These are phyloP conservation scores for Pleurozium schreberi DNA, from an alignment of 225 moss, liverwort and hornwort genomes.

Conservation along the genomic window DNA sequence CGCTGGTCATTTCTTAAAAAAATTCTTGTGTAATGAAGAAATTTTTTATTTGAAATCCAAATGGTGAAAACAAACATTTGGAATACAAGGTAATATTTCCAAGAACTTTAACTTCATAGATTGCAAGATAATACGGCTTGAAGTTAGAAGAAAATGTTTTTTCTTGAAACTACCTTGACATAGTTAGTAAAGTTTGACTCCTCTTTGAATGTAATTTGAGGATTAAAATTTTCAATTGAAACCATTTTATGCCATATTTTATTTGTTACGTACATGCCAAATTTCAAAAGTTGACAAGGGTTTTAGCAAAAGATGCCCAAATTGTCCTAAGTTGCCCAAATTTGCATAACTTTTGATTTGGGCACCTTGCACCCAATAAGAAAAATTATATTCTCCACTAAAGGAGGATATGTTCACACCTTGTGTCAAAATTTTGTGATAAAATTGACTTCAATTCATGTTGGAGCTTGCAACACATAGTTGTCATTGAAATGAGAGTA, in stretches of 20 bases:
- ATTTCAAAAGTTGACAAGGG: too few species aligned
- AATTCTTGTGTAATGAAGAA: too few species aligned
- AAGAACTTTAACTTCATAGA: neutral
- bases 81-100: neutral
- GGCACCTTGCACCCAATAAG: fast-evolving
- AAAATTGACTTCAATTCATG: neutral
- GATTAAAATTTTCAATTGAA: too few species aligned
- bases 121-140: neutral
- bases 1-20: too few species aligned
- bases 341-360: neutral
- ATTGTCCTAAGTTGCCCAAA: too few species aligned
- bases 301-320: too few species aligned
- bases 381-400: neutral
- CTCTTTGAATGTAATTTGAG: neutral
- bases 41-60: too few species aligned
- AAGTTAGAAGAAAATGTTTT: neutral
- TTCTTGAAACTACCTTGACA: fast-evolving
- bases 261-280: neutral
- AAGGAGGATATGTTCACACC: neutral
- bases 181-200: neutral
- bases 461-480: too few species aligned
- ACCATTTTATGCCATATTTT: neutral
- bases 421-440: neutral
- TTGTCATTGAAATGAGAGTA: too few species aligned
- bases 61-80: too few species aligned